These are phyloP conservation scores for Auxenochlorella pyrenoidosa DNA, from an alignment of 139 green algal genomes.

Conservation along the genomic window DNA sequence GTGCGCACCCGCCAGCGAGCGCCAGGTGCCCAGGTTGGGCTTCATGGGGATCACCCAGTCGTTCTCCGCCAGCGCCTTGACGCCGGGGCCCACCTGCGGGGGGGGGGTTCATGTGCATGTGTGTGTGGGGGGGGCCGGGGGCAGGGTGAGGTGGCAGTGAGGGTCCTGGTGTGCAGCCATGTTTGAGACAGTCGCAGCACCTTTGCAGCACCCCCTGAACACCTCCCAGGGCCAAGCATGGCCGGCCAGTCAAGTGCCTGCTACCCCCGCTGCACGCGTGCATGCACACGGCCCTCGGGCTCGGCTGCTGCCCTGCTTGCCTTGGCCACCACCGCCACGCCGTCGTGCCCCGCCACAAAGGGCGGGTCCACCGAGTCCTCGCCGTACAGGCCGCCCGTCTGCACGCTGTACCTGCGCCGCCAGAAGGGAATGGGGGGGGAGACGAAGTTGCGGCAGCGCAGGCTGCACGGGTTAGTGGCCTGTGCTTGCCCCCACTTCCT, in stretches of 20 bases:
- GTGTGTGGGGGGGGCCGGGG: neutral
- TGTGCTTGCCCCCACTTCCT: too few species aligned
- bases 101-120: too few species aligned
- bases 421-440: neutral
- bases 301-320: too few species aligned
- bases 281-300: too few species aligned
- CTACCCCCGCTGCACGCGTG: too few species aligned
- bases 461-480: neutral
- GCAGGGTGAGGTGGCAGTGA: neutral
- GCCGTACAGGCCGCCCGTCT: conserved; percentile 76
- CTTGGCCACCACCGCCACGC: conserved; percentile 78
- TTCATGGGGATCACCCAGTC: conserved; percentile 84
- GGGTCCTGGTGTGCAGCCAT: too few species aligned
- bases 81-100: conserved; percentile 83
- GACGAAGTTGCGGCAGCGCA: neutral
- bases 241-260: too few species aligned
- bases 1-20: conserved; percentile 52
- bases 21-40: conserved; percentile 82
- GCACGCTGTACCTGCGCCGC: conserved; percentile 14
- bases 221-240: too few species aligned
- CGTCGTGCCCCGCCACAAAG: conserved; percentile 79
- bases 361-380: conserved; percentile 49
- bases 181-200: too few species aligned
- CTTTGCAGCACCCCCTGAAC: too few species aligned
- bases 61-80: conserved; percentile 76